Conservation (phyloP, 805 yeast genomes). For the Yarrowia hollandica region DNA sequence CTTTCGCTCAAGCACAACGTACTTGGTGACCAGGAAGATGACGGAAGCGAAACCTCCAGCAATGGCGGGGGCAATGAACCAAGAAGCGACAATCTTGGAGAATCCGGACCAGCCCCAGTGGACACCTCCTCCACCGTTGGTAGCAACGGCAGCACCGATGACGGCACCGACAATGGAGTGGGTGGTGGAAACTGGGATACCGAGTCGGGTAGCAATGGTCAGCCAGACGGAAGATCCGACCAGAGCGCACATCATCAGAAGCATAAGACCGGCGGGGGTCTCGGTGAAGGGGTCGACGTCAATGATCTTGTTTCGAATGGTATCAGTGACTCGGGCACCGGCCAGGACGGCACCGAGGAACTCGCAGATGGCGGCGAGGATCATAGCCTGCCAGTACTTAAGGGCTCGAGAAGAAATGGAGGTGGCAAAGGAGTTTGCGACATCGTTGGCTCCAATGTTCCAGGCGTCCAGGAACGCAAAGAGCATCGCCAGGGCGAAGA, state of each 20-base stretch:
- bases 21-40: slow-evolving; percentile 61
- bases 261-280: slow-evolving; percentile 70
- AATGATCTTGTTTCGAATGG: slow-evolving; percentile 65
- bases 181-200: slow-evolving; percentile 81
- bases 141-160: slow-evolving; percentile 73
- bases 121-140: slow-evolving; percentile 60
- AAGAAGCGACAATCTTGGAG: slow-evolving; percentile 70
- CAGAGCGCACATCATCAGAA: slow-evolving; percentile 72
- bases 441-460: slow-evolving; percentile 81
- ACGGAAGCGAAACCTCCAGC: slow-evolving; percentile 65
- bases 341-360: slow-evolving; percentile 73
- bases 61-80: slow-evolving; percentile 74
- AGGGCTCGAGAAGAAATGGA: slow-evolving; percentile 70
- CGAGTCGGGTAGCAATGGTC: slow-evolving; percentile 61
- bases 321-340: slow-evolving; percentile 72
- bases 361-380: slow-evolving; percentile 68
- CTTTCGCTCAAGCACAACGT: slow-evolving; percentile 59
- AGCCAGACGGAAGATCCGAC: slow-evolving; percentile 75
- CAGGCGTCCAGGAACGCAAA: slow-evolving; percentile 78
- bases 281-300: slow-evolving; percentile 50
- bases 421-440: slow-evolving; percentile 77
- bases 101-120: slow-evolving; percentile 71
- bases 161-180: slow-evolving; percentile 77
- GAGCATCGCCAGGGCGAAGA: slow-evolving; percentile 66
- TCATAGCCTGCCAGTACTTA: slow-evolving; percentile 74